Percentiles rank a stretch among this genome's conserved stretches.
Evolutionary conservation across 176 grass and related monocot genomes (phyloP).

Genomic region (Eragrostis nindensis): DNA sequence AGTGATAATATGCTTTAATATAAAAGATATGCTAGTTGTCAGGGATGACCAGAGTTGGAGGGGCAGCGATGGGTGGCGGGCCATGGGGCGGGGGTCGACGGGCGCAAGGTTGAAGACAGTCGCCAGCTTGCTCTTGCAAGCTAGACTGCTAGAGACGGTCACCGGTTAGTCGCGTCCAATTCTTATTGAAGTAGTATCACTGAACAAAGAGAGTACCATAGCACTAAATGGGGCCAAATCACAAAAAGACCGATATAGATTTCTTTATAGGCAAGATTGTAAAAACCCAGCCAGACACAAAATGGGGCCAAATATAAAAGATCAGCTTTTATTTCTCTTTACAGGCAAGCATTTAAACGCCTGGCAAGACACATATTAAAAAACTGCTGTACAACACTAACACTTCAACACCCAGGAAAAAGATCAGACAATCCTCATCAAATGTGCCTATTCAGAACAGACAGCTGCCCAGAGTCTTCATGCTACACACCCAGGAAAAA

Average conservation of each 20-base stretch:
- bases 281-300: not conserved
- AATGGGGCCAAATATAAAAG: not conserved
- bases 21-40: no score
- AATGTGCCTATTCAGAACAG: conserved; percentile 77
- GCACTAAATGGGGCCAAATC: not conserved
- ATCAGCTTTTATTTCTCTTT: not conserved
- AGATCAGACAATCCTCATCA: conserved; percentile 39
- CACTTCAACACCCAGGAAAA: not conserved
- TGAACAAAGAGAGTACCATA: not conserved
- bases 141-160: no score
- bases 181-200: not conserved
- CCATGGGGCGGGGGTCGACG: no score
- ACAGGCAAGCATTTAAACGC: not conserved
- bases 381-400: conserved; percentile 36
- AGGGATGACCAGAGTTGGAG: no score
- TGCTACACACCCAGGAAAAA: conserved; percentile 59
- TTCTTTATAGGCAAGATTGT: conserved; percentile 3
- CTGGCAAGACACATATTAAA: not conserved
- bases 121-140: no score
- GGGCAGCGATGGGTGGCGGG: no score
- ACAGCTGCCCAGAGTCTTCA: conserved; percentile 88
- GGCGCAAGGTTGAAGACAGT: no score
- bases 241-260: not conserved
- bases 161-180: no score
- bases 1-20: no score